phyloP scores from a whole-genome alignment of 257 asterid genomes.

The Solanum lignicaule region DNA sequence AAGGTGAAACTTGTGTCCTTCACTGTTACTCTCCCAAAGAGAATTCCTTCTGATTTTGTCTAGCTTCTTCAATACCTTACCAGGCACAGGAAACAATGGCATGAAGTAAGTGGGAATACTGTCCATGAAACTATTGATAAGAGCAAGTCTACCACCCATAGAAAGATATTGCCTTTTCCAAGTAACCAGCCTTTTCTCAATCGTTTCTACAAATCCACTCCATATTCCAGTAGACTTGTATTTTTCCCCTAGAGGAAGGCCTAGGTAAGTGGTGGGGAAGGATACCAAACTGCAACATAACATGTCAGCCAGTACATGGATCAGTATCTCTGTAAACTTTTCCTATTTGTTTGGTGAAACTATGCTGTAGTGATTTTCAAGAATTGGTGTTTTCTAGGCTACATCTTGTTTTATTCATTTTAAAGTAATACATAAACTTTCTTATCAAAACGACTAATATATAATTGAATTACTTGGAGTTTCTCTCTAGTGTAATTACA shows the following conservation, averaged over 20 bases:
- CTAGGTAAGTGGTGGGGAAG: background rate
- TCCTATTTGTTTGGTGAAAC: background rate
- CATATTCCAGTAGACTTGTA: background rate
- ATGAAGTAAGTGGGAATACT: background rate
- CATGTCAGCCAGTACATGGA: background rate
- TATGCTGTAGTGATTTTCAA: background rate
- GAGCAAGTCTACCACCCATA: background rate
- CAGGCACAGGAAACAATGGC: background rate
- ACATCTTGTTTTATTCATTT: background rate
- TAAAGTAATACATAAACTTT: background rate
- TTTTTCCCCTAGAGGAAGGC: background rate
- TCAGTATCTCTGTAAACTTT: background rate
- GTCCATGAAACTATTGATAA: background rate
- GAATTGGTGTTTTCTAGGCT: background rate
- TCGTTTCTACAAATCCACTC: background rate
- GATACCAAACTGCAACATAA: background rate
- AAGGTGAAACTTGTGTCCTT: background rate
- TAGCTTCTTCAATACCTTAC: background rate
- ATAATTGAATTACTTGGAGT: background rate
- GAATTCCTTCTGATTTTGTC: background rate
- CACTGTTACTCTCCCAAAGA: background rate
- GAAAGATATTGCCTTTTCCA: background rate
- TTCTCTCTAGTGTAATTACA: background rate
- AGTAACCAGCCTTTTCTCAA: background rate
- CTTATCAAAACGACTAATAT: background rate